These are phyloP conservation scores for Rhynchospora pubera DNA, from an alignment of 176 grass and related monocot species.

Conservation along the genomic window DNA sequence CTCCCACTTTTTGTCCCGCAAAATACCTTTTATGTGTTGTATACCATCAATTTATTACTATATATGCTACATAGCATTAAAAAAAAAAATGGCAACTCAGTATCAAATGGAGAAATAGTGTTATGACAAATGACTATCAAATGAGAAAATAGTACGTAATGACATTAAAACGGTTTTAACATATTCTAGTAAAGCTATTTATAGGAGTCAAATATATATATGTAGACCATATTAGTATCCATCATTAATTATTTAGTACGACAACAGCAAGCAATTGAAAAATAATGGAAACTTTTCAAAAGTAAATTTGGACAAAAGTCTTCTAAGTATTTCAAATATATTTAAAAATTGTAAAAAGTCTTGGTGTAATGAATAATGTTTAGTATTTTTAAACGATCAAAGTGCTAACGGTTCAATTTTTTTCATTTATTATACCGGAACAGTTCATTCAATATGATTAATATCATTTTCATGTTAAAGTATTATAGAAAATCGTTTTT, in stretches of 20 bases:
- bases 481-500: no score
- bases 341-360: neutral
- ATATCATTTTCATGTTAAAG: no score
- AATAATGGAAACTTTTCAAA: neutral
- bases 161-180: neutral
- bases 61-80: neutral
- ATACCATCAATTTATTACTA: neutral
- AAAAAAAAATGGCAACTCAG: neutral
- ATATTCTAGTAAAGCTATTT: no score
- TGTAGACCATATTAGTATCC: neutral
- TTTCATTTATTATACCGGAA: no score
- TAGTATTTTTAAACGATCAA: no score
- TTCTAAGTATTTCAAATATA: neutral
- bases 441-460: no score
- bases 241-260: neutral
- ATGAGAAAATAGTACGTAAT: neutral
- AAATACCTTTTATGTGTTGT: neutral
- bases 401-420: no score
- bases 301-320: neutral
- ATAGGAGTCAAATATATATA: no score
- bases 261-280: neutral
- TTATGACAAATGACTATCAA: neutral
- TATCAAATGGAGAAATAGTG: neutral
- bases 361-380: no score
- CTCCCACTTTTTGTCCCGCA: neutral